Evolutionary conservation across 2,329 filamentous ascomycete species (phyloP).

Genomic region (Bipolaris bicolor): DNA sequence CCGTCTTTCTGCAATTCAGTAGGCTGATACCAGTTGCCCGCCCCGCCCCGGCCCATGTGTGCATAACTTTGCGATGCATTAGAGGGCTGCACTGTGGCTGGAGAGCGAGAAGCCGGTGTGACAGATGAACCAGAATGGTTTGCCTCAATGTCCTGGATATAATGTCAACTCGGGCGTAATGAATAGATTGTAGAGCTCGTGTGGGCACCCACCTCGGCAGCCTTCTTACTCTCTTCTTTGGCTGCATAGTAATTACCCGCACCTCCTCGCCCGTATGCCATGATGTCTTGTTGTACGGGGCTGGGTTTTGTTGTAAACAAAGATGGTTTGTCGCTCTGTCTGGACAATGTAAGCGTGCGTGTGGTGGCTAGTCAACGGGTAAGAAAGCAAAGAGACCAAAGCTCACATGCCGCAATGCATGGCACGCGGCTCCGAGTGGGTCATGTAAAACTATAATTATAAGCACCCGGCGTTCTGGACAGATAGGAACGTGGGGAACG

Average conservation of each 20-base stretch:
- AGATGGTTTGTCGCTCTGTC: background rate
- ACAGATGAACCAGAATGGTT: slow-evolving; percentile 34
- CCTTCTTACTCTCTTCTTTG: slow-evolving; percentile 39
- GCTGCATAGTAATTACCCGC: slow-evolving; percentile 53
- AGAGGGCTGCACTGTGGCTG: slow-evolving; percentile 20
- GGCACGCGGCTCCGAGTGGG: slow-evolving; percentile 23
- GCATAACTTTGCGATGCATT: slow-evolving; percentile 49
- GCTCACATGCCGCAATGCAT: slow-evolving; percentile 1
- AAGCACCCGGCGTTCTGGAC: slow-evolving; percentile 13
- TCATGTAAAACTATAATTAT: slow-evolving; percentile 15
- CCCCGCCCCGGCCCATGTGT: slow-evolving; percentile 54
- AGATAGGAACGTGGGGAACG: slow-evolving; percentile 35
- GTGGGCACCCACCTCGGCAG: slow-evolving; percentile 34
- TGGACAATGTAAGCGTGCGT: background rate
- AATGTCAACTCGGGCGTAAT: slow-evolving; percentile 4
- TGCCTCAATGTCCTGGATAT: slow-evolving; percentile 49
- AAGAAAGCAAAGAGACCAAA: background rate
- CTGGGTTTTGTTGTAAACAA: background rate
- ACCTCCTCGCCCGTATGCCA: slow-evolving; percentile 53
- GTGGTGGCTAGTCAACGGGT: background rate
- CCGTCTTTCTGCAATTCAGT: slow-evolving; percentile 48
- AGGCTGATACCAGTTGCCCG: slow-evolving; percentile 56
- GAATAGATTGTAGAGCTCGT: background rate
- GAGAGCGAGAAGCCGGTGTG: slow-evolving; percentile 14
- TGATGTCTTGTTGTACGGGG: slow-evolving; percentile 13